Percentiles rank a stretch among this genome's conserved stretches.
Conservation (phyloP, 176 grass and related monocot species). For the Zoysia pacifica region DNA sequence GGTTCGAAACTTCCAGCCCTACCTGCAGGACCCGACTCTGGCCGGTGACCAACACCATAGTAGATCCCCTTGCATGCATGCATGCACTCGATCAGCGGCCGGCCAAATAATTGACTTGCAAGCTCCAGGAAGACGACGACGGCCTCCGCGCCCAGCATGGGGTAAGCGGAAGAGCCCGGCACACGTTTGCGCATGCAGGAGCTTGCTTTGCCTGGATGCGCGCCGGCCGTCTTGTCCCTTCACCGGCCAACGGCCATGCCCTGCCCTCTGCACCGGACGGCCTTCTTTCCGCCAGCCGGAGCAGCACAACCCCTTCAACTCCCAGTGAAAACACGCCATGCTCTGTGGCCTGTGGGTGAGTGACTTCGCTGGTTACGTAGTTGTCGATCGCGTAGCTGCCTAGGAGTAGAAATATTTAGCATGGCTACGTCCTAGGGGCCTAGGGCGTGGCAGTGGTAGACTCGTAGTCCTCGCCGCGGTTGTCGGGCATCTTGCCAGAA, state of each 20-base stretch:
- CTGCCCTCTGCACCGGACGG: neutral
- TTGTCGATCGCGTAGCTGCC: neutral
- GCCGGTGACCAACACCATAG: neutral
- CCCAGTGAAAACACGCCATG: neutral
- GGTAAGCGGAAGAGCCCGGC: neutral
- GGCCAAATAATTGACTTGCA: slow-evolving; percentile 15
- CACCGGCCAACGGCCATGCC: slow-evolving; percentile 36
- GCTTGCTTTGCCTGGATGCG: neutral
- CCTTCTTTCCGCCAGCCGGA: neutral
- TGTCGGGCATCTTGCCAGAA: slow-evolving; percentile 19
- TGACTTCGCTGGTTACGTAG: slow-evolving; percentile 12
- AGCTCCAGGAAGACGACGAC: neutral
- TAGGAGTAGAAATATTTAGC: neutral
- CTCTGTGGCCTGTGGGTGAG: neutral
- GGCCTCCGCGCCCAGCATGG: neutral
- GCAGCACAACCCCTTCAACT: neutral
- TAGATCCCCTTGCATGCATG: neutral
- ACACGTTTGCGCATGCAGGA: slow-evolving; percentile 21
- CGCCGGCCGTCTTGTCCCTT: slow-evolving; percentile 35
- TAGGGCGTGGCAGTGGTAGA: neutral
- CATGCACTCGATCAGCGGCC: neutral
- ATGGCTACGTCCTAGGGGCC: neutral
- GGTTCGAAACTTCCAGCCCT: neutral
- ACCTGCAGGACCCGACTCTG: slow-evolving; percentile 7
- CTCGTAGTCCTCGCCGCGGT: slow-evolving; percentile 7